A percentile compares a stretch with the other conserved stretches of the same genome.
Conservation (phyloP, 805 yeast genomes). For the Candida piceae region DNA sequence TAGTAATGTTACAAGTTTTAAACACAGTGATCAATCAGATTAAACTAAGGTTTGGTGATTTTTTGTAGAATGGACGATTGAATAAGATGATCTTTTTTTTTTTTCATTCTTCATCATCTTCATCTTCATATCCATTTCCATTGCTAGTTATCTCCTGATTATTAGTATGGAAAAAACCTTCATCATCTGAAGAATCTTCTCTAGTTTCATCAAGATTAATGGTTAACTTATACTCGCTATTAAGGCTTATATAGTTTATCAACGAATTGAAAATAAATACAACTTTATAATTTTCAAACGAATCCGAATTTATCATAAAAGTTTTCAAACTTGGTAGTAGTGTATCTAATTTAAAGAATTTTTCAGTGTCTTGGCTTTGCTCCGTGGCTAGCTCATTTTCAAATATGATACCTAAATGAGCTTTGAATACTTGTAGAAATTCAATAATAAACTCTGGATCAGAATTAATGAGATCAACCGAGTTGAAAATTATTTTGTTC, state of each 20-base stretch:
- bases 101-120: conserved; percentile 4
- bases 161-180: background rate
- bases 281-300: conserved; percentile 6
- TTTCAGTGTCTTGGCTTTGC: conserved; percentile 3
- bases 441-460: conserved; percentile 24
- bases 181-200: background rate
- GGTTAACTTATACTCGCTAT: conserved; percentile 6
- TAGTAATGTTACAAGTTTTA: background rate
- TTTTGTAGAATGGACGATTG: no score
- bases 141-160: background rate
- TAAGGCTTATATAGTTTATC: conserved; percentile 6
- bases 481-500: conserved; percentile 37
- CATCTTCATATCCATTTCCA: conserved; percentile 5
- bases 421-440: conserved; percentile 29
- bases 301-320: conserved; percentile 11
- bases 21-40: background rate
- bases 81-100: no score
- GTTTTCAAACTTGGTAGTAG: conserved; percentile 8
- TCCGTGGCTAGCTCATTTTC: conserved; percentile 5
- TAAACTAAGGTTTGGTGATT: background rate
- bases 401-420: conserved; percentile 39
- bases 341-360: conserved; percentile 7
- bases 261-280: conserved; percentile 11
- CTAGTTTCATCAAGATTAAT: background rate
- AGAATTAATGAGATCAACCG: conserved; percentile 24